Base-by-base conservation (phyloP, 2,329 filamentous ascomycete genomes). In the Septoria petroselini region DNA sequence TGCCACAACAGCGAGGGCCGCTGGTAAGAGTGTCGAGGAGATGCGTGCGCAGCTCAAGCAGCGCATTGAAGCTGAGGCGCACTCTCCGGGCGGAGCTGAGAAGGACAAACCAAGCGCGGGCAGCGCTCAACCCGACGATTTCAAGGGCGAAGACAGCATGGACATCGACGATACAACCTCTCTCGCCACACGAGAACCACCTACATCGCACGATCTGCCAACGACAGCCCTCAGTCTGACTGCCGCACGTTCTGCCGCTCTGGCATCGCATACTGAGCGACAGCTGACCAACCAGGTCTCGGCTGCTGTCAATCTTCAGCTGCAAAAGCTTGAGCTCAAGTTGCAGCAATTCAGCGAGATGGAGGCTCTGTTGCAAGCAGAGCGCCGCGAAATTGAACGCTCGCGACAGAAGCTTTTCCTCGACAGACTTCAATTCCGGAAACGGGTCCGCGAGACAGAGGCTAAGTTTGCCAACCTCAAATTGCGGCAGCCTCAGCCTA, bases 291-390 rank as follows among this genome's bases (percentile, higher is more conserved):
- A 90, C 12, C 82, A 97, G 39, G 88, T 98, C 7, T 91, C 90
- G 2, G 86, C 90, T 4, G 89, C 90, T 0, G 88, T 95, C 44
- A 98, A 98, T 66, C 79, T 95, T 9, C 91, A 88, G n/a, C 76
- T 97, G 27, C 86, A 95, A 66, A 98, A 98, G 72, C 83, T 97
- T 55, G 90, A 97, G 71, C 76, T 97, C 62, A 98, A 98, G 73
- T 79, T 98, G 52, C 85, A 89, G 65, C 95, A 97, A 68, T 98
- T 98, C 71, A 86, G 88, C 62, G 93, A 98, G 69, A 91, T 98
- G 80, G 93, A 98, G 71, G 80, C 87, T 14, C 85, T 96, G 37
- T 77, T 98, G 42, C 87, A 94, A 62, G 89, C 91, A 4, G 93
- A 98, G 73, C 85, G 91, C 52, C 82, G 91, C 53, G 93, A 98